Conservation (phyloP, 192 early-diverging fungal genomes). For the Backusella mclennaniae region DNA sequence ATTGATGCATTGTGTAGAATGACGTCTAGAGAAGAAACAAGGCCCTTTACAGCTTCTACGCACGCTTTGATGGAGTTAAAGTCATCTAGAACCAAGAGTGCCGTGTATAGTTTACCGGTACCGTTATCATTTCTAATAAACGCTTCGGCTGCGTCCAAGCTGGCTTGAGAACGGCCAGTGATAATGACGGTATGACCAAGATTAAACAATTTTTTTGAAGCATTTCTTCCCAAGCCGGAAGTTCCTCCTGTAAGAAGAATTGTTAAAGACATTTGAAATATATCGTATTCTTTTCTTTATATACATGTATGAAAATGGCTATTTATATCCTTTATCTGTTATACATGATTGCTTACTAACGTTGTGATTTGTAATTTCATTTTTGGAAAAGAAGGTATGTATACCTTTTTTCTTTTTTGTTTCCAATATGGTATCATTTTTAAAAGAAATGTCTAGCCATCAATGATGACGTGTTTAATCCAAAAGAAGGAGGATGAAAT, state of each 20-base stretch:
- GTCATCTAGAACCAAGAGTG: not conserved
- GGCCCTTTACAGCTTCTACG: not conserved
- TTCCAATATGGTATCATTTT: too few species aligned
- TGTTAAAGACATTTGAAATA: not conserved
- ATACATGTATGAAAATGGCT: not conserved
- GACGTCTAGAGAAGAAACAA: not conserved
- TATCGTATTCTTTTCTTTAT: not conserved
- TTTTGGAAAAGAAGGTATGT: too few species aligned
- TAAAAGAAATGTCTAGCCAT: too few species aligned
- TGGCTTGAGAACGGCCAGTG: not conserved
- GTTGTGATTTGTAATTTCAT: too few species aligned
- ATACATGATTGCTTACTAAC: too few species aligned
- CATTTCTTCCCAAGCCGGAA: not conserved
- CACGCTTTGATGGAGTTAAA: not conserved
- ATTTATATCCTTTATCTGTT: not conserved
- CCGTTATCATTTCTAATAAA: not conserved
- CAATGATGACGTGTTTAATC: too few species aligned
- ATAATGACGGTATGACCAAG: not conserved
- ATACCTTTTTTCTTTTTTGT: too few species aligned
- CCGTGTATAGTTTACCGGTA: not conserved
- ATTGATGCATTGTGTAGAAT: not conserved
- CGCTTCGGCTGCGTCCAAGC: not conserved
- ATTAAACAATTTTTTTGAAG: not conserved
- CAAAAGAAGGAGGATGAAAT: too few species aligned
- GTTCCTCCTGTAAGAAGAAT: not conserved